Evolutionary conservation across 306 rosid genomes (phyloP), one percentile per base, ranked within the genome.

Genomic region (Dalbergia cochinchinensis): DNA sequence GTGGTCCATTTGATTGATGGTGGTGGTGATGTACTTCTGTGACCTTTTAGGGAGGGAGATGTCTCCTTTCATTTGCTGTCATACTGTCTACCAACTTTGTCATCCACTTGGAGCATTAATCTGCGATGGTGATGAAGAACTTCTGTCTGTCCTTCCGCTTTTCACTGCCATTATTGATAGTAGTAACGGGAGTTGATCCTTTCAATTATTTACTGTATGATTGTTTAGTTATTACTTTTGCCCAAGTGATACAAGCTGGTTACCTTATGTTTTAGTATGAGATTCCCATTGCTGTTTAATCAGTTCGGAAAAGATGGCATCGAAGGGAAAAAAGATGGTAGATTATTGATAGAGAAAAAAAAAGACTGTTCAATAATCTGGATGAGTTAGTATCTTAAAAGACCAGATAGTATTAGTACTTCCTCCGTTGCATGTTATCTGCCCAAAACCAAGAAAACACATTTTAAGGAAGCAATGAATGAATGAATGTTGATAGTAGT

Each of bases 281-380:
- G 47, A 78, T 34, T 79, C 18, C 60, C 35, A 10, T 79, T 53
- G 41, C 73, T 48, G 12, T 71, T 54, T 54, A 35, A 6, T 33
- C 51, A 48, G 31, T 26, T 26, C 3, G 31, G 31, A 26, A 26
- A 26, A 26, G 31, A 26, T 26, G 31, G 31, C 31, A 26, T 26
- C 31, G 2, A 26, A 26, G 31, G 31, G 11, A 20, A 6, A 18
- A 13, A 45, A 0, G 62, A 69, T 78, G 75, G 68, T 77, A 66
- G 16, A 44, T 44, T 68, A 47, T 69, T 35, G 26, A 63, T 31
- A 16, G 61, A 34, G 20, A 16, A 34, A 44, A 69, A 60, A 26
- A 26, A 3, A 2, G 1, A 3, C 31, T 26, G 31, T 26, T 26
- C 31, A 26, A 26, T 26, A 26, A 26, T 26, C 31, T 26, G 31